Conservation (phyloP, 1,139 yeast genomes). For the Dujonia santamariae region DNA sequence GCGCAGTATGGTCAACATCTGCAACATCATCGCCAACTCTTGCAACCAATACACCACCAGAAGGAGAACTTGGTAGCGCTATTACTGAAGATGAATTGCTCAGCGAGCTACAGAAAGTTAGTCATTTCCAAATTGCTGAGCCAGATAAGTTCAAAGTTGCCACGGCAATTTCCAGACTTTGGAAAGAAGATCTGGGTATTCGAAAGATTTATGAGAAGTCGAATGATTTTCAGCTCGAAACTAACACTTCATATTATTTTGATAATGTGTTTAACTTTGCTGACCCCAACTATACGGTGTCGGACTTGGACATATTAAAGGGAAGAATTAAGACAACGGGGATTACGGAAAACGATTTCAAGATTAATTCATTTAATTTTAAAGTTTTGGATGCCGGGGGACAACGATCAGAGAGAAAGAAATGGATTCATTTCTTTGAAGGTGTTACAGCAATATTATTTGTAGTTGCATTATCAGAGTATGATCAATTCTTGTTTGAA, state of each 20-base stretch:
- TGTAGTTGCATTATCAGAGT: constrained; percentile 90
- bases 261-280: constrained; percentile 65
- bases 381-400: constrained; percentile 96
- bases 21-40: background rate
- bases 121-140: constrained; percentile 15
- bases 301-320: constrained; percentile 78
- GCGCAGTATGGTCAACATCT: too few species aligned
- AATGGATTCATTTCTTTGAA: constrained; percentile 96
- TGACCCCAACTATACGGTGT: constrained; percentile 61
- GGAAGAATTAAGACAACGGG: constrained; percentile 97
- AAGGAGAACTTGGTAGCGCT: background rate
- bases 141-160: constrained; percentile 46
- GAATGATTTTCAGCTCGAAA: constrained; percentile 79
- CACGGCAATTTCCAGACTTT: constrained; percentile 59
- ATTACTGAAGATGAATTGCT: constrained; percentile 8
- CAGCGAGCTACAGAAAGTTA: constrained; percentile 6
- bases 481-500: constrained; percentile 88
- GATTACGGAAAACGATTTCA: constrained; percentile 81
- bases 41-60: background rate
- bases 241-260: constrained; percentile 76
- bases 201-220: constrained; percentile 57
- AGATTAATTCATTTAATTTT: constrained; percentile 62
- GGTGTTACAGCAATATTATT: constrained; percentile 86
- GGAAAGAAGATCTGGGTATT: constrained; percentile 71
- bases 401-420: constrained; percentile 87